Conservation (phyloP, 2,329 filamentous ascomycete genomes). For the Colletotrichum sp. region DNA sequence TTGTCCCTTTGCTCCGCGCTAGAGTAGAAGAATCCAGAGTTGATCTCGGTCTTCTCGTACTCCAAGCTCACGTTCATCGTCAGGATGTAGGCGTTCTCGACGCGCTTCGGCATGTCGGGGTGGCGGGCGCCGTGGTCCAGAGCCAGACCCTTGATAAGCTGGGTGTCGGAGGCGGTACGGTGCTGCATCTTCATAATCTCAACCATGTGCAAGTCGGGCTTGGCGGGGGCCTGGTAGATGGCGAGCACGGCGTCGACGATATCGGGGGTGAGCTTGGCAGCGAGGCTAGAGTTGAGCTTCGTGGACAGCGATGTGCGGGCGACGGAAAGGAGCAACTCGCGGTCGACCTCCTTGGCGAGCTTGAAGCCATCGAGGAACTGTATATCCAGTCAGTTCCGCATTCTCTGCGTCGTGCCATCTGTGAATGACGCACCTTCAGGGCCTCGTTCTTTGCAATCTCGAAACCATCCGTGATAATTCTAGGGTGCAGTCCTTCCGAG, state of each 20-base stretch:
- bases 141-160: slow-evolving; percentile 90
- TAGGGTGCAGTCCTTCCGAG: slow-evolving; percentile 92
- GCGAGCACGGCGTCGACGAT: slow-evolving; percentile 96
- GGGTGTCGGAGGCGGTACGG: slow-evolving; percentile 92
- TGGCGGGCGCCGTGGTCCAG: slow-evolving; percentile 95
- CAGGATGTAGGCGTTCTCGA: slow-evolving; percentile 94
- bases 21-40: slow-evolving; percentile 98
- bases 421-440: slow-evolving; percentile 67
- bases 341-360: slow-evolving; percentile 83
- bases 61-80: slow-evolving; percentile 96
- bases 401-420: not conserved
- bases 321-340: slow-evolving; percentile 91
- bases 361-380: slow-evolving; percentile 96
- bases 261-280: slow-evolving; percentile 88
- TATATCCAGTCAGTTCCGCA: not conserved
- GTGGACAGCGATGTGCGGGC: slow-evolving; percentile 94
- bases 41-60: slow-evolving; percentile 99
- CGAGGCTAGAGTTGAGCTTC: slow-evolving; percentile 89
- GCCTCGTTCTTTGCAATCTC: slow-evolving; percentile 95
- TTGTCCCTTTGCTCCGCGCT: slow-evolving; percentile 97
- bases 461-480: slow-evolving; percentile 96
- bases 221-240: slow-evolving; percentile 87
- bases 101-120: slow-evolving; percentile 96
- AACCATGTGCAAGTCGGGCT: slow-evolving; percentile 98
- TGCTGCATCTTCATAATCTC: slow-evolving; percentile 99